Percentiles rank a stretch among this genome's conserved stretches.
Conservation (phyloP, 768 basidiomycete species). For the Suillus discolor region DNA sequence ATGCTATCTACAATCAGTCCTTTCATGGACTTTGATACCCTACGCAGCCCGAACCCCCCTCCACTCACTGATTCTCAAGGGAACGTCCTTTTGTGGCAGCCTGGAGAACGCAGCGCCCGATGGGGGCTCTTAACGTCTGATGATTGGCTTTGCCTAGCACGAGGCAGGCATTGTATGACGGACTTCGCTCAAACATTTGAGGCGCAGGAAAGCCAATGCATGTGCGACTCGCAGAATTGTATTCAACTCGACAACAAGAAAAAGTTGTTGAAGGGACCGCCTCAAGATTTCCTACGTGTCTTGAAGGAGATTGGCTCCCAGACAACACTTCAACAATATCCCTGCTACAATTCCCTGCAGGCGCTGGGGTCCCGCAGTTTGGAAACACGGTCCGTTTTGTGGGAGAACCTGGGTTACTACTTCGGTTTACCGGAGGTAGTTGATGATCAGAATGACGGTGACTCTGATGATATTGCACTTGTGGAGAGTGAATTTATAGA, state of each 20-base stretch:
- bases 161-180: conserved; percentile 4
- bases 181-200: neutral
- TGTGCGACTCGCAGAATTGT: neutral
- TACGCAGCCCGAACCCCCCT: neutral
- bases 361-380: neutral
- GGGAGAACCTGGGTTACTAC: neutral
- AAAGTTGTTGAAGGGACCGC: neutral
- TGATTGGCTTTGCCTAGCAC: conserved; percentile 3
- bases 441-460: conserved; percentile 3
- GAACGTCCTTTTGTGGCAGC: neutral
- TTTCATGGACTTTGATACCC: conserved; percentile 21
- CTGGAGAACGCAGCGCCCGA: conserved; percentile 3
- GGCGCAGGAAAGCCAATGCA: neutral
- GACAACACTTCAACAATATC: neutral
- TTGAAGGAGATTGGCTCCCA: neutral
- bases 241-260: neutral
- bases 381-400: neutral
- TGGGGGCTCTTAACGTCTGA: conserved; percentile 2
- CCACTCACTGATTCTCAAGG: conserved; percentile 1
- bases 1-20: conserved; percentile 38
- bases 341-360: neutral
- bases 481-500: neutral
- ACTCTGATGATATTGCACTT: conserved; percentile 3
- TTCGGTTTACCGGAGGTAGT: conserved; percentile 1
- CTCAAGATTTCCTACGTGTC: conserved; percentile 3